These are phyloP conservation scores for Leishmania arabica DNA, from an alignment of 208 protist species.

Conservation along the genomic window DNA sequence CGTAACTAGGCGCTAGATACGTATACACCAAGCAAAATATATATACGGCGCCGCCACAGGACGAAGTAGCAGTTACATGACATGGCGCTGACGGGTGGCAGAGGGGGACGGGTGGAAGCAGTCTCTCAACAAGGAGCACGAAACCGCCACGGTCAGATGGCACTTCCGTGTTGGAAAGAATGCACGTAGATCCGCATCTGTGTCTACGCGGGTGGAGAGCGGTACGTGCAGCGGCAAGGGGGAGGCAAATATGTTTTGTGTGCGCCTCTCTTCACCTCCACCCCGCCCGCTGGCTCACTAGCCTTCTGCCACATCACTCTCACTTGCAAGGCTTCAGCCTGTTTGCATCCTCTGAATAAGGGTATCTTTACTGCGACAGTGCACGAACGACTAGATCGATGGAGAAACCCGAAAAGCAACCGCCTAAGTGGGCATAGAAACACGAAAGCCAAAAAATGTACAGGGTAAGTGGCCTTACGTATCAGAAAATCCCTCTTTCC, in stretches of 20 bases:
- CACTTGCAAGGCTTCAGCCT: neutral
- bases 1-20: neutral
- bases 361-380: neutral
- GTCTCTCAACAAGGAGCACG: neutral
- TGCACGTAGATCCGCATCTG: neutral
- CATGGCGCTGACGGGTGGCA: neutral
- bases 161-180: neutral
- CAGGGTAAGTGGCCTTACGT: conserved; percentile 20
- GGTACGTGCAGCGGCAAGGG: neutral
- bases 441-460: conserved; percentile 23
- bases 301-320: too few species aligned
- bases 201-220: neutral
- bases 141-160: neutral
- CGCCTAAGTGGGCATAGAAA: neutral
- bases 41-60: neutral
- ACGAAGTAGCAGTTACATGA: neutral
- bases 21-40: neutral
- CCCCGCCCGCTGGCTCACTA: neutral
- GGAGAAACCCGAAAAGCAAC: neutral
- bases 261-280: neutral
- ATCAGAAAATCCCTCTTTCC: neutral
- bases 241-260: neutral
- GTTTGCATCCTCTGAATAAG: neutral
- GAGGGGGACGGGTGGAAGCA: neutral
- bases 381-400: neutral